Conservation (phyloP, 2,329 filamentous ascomycete species). For the Beauveria sp. region DNA sequence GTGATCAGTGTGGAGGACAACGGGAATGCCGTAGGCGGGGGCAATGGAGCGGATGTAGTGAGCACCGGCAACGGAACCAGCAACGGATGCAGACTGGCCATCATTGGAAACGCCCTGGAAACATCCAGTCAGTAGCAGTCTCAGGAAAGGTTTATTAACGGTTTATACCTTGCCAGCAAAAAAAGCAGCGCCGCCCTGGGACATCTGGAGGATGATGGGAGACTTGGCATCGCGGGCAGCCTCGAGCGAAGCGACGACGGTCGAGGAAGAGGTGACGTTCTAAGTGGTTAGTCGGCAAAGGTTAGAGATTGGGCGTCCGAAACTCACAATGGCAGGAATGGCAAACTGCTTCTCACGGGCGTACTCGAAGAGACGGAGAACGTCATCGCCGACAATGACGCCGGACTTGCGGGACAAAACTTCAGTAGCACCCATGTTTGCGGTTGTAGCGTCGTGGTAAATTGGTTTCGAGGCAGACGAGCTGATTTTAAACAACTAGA, state of each 20-base stretch:
- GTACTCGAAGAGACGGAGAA: conserved; percentile 72
- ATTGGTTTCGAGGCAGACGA: not conserved
- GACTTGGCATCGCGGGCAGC: conserved; percentile 87
- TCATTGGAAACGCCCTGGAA: conserved; percentile 66
- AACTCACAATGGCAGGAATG: conserved; percentile 64
- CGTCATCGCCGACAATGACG: conserved; percentile 48
- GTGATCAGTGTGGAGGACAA: conserved; percentile 95
- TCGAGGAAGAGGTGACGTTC: conserved; percentile 89
- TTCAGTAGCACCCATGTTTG: conserved; percentile 31
- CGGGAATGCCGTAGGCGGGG: conserved; percentile 79
- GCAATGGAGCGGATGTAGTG: conserved; percentile 90
- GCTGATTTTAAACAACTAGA: conserved; percentile 1
- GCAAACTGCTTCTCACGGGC: conserved; percentile 82
- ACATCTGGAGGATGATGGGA: conserved; percentile 88
- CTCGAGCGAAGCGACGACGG: conserved; percentile 74
- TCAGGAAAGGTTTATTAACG: not conserved
- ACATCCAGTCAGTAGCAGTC: not conserved
- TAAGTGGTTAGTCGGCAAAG: conserved; percentile 11
- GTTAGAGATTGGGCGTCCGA: conserved; percentile 4
- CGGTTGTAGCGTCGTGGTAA: conserved; percentile 17
- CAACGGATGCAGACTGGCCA: conserved; percentile 81
- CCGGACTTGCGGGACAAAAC: conserved; percentile 45
- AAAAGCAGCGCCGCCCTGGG: conserved; percentile 88
- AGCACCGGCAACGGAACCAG: conserved; percentile 78
- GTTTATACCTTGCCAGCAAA: conserved; percentile 71